phyloP scores from a whole-genome alignment of 345 rosid species.

The Salix suchowensis region DNA sequence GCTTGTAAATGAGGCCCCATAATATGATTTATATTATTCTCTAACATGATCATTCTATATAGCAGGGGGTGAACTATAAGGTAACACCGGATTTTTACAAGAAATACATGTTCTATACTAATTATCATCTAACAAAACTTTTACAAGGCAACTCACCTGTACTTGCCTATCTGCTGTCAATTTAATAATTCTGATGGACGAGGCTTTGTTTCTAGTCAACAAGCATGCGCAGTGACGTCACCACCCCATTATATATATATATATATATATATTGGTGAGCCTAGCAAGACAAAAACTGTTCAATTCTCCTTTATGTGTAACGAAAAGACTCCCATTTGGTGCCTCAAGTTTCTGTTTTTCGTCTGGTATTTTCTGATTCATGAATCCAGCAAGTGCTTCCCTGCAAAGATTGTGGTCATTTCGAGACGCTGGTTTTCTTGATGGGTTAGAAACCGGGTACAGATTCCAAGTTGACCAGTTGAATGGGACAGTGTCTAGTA shows the following conservation, averaged over 20 bases:
- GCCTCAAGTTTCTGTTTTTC: background rate
- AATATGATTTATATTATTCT: no score
- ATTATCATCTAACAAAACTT: no score
- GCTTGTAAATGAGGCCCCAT: no score
- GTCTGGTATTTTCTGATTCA: background rate
- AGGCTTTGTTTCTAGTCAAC: background rate
- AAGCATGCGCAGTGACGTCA: background rate
- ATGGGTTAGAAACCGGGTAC: no score
- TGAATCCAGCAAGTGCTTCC: background rate
- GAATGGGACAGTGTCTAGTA: no score
- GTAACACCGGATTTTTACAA: no score
- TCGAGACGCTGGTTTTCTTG: no score
- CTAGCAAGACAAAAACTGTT: background rate
- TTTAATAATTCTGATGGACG: background rate
- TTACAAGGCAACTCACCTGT: no score
- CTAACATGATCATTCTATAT: background rate
- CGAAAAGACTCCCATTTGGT: background rate
- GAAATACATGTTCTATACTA: rapidly evolving
- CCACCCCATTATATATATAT: background rate
- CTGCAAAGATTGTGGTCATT: background rate
- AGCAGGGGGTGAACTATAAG: no score
- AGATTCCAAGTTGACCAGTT: no score
- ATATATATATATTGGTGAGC: background rate
- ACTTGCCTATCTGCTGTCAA: no score
- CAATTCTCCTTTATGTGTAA: background rate